phyloP scores from a whole-genome alignment of 75 land plant species.

The Cunninghamia lanceolata region DNA sequence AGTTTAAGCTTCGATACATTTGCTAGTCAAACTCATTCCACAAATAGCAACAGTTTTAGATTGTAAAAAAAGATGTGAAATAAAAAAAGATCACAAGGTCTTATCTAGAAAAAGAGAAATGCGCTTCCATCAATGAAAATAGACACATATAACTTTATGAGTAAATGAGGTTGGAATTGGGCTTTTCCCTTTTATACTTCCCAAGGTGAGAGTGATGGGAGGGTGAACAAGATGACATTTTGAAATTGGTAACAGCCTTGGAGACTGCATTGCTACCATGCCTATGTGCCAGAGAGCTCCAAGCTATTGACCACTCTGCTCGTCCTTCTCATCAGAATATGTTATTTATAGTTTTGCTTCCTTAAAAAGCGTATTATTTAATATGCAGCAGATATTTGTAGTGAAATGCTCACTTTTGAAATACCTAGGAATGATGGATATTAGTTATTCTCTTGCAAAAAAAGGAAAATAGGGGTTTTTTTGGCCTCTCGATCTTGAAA shows the following conservation, averaged over 20 bases:
- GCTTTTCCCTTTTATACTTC: too few species aligned
- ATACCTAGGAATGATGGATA: too few species aligned
- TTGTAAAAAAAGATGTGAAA: too few species aligned
- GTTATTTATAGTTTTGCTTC: not conserved
- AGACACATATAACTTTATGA: too few species aligned
- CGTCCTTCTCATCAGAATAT: constrained; percentile 94
- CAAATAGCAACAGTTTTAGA: not conserved
- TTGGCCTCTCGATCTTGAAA: not conserved
- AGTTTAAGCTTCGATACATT: too few species aligned
- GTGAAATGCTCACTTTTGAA: not conserved
- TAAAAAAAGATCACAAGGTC: not conserved
- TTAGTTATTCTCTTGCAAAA: not conserved
- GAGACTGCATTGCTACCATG: constrained; percentile 94
- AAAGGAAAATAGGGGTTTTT: not conserved
- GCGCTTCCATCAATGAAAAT: too few species aligned
- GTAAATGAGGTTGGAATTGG: too few species aligned
- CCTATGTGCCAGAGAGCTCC: constrained; percentile 96
- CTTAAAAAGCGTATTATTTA: not conserved
- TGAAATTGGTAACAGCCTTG: constrained; percentile 62
- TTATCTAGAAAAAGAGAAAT: not conserved
- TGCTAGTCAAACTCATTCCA: not conserved
- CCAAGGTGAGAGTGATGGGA: too few species aligned
- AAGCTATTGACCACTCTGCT: constrained; percentile 94
- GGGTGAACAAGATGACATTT: constrained; percentile 60
- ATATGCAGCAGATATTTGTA: not conserved